Conservation (phyloP, 768 basidiomycete genomes). For the Lactifluus piperatus region DNA sequence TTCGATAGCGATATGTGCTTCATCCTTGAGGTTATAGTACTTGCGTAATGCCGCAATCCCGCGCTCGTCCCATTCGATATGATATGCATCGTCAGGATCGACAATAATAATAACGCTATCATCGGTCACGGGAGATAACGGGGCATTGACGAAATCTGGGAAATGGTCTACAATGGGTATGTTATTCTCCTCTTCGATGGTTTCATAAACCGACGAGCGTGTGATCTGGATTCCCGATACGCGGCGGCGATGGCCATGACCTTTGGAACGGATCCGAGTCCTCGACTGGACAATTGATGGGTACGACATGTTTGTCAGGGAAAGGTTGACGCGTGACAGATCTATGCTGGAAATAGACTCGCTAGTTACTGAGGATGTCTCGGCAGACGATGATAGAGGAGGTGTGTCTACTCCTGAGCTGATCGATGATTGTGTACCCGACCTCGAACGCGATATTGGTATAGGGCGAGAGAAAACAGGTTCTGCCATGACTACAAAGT, state of each 20-base stretch:
- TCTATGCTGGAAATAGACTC: slow-evolving; percentile 70
- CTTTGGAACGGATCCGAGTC: slow-evolving; percentile 44
- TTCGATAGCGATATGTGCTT: slow-evolving; percentile 53
- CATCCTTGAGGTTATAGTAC: slow-evolving; percentile 61
- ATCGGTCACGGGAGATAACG: slow-evolving; percentile 5
- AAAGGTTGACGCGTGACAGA: slow-evolving; percentile 46
- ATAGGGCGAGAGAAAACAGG: slow-evolving; percentile 57
- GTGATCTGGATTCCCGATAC: slow-evolving; percentile 56
- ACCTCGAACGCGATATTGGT: slow-evolving; percentile 45
- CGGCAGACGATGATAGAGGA: slow-evolving; percentile 52
- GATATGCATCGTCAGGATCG: slow-evolving; percentile 42
- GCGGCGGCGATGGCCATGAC: slow-evolving; percentile 63
- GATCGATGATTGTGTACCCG: slow-evolving; percentile 53
- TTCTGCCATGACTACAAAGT: slow-evolving; percentile 30
- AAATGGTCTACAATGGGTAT: slow-evolving; percentile 20
- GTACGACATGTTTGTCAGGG: slow-evolving; percentile 48
- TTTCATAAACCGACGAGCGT: slow-evolving; percentile 67
- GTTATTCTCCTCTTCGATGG: slow-evolving; percentile 59
- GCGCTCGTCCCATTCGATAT: slow-evolving; percentile 55
- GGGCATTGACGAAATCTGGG: slow-evolving; percentile 7
- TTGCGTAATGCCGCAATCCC: slow-evolving; percentile 55
- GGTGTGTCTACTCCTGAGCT: slow-evolving; percentile 66
- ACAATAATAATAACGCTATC: slow-evolving; percentile 43
- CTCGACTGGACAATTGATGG: slow-evolving; percentile 36
- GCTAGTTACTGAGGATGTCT: slow-evolving; percentile 58